Evolutionary conservation across 2,329 filamentous ascomycete species (phyloP), one percentile per base, ranked within the genome.

Genomic region (Aspergillus nomiae): DNA sequence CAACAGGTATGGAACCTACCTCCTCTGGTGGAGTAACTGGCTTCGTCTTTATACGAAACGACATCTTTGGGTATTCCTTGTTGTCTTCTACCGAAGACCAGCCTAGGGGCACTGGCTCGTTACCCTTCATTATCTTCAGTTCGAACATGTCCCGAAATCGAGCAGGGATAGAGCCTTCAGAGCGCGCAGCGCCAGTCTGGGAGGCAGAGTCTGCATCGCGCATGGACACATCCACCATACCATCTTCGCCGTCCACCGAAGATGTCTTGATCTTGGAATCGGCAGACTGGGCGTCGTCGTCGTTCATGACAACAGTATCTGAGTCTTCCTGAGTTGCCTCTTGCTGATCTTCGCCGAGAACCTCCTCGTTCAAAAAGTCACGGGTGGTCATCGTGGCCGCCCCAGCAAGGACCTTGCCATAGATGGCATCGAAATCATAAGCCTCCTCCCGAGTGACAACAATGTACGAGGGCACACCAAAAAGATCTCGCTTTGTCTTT

Each of bases 181-280:
- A 67, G 80, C 79, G 63, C 26, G 64, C 63, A 10, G 71, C 61
- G 28, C 65, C 68, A 7, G 56, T 61, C 28, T 71, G 65, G 4
- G 64, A 53, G 5, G 64, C 34, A 7, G 65, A 61, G 14, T 73
- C 73, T 2, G 81, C 80, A 69, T 92, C 90, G 59, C 88, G 89
- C 89, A 97, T 94, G 0, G 91, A 91, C 19, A 99, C 89, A 73
- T 97, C 92, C 7, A 98, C 91, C 71, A 97, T 87, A 65, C 92
- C 92, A 65, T 97, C 94, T 75, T 97, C 94, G 11, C 92, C 91
- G 74, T 94, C 90, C 2, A 96, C 86, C 3, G 94, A 97, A 32
- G 87, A 86, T 51, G 92, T 90, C 62, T 90, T 86, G 54, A 97
- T 84, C 72, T 90, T 90, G 26, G 86, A 83, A 67, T 91, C 90